Evolutionary conservation across 108 stramenopile species (phyloP).

Genomic region (Aurantiochytrium sp.): DNA sequence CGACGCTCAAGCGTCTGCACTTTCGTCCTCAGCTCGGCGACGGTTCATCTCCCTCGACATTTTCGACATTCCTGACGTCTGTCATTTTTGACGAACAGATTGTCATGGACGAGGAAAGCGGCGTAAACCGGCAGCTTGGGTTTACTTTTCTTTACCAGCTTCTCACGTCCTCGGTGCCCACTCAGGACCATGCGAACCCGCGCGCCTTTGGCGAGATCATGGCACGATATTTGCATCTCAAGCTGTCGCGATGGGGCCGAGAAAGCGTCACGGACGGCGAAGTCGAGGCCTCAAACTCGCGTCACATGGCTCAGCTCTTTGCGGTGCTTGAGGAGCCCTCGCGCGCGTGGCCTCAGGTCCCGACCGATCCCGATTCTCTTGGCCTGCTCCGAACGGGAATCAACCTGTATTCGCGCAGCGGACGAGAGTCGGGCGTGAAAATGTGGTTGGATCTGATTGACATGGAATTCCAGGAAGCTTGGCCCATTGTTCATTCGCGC

Average conservation of each 20-base stretch:
- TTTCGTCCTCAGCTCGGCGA: not conserved
- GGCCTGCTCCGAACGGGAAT: not conserved
- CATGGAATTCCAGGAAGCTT: conserved; percentile 4
- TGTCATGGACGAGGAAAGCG: conserved; percentile 10
- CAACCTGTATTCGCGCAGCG: not conserved
- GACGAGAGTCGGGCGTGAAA: not conserved
- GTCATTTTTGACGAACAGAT: not conserved
- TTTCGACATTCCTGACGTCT: not conserved
- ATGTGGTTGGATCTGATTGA: conserved; percentile 8
- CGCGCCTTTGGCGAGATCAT: not conserved
- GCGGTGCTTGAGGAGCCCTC: not conserved
- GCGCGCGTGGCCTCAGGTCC: conserved; percentile 4
- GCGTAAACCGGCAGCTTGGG: conserved; percentile 13
- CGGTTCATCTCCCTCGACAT: not conserved
- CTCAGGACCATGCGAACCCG: not conserved
- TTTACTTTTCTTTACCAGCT: conserved; percentile 7
- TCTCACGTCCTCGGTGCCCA: not conserved
- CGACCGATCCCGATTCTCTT: not conserved
- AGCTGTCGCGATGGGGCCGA: not conserved
- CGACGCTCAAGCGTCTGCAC: not conserved
- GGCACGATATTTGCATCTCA: not conserved
- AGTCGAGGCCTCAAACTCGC: conserved; percentile 10
- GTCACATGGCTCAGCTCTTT: not conserved
- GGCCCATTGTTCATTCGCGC: not conserved
- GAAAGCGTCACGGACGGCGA: conserved; percentile 9